Evolutionary conservation across 495 filamentous ascomycete genomes (phyloP).

Genomic region (Aspergillus baeticus): DNA sequence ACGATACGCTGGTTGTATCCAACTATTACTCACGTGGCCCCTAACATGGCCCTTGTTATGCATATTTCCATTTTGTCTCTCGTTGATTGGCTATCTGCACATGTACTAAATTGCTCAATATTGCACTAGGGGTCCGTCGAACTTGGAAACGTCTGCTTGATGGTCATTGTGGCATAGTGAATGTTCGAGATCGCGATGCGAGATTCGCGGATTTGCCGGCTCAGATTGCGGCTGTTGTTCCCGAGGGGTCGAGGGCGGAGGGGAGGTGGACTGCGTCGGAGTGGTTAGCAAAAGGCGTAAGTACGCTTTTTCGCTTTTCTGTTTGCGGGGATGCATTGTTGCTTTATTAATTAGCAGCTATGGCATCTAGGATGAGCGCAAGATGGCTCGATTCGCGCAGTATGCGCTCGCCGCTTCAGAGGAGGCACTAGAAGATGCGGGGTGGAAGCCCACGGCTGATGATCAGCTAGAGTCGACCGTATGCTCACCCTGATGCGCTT

Average conservation of each 20-base stretch:
- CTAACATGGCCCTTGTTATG: neutral
- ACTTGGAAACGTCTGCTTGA: constrained; percentile 82
- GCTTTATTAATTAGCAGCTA: constrained; percentile 1
- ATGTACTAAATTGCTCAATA: neutral
- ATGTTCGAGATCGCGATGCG: constrained; percentile 56
- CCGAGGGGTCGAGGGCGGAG: constrained; percentile 54
- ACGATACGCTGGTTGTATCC: constrained; percentile 1
- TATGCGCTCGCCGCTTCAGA: constrained; percentile 85
- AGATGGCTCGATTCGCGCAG: constrained; percentile 89
- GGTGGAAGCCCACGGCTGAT: constrained; percentile 64
- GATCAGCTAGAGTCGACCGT: constrained; percentile 69
- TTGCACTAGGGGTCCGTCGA: constrained; percentile 57
- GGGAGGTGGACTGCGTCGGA: constrained; percentile 72
- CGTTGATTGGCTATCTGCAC: neutral
- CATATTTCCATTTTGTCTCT: constrained; percentile 1
- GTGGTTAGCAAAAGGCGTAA: constrained; percentile 64
- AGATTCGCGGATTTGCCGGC: constrained; percentile 71
- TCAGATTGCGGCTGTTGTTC: constrained; percentile 81
- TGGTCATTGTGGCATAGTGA: constrained; percentile 75
- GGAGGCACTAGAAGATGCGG: constrained; percentile 83
- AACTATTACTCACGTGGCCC: neutral
- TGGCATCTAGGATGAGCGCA: constrained; percentile 61
- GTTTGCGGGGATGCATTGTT: neutral
- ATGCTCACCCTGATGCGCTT: constrained; percentile 12
- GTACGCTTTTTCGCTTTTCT: neutral